Conservation (phyloP, 202 grass and related monocot genomes). For the Setaria viridis region DNA sequence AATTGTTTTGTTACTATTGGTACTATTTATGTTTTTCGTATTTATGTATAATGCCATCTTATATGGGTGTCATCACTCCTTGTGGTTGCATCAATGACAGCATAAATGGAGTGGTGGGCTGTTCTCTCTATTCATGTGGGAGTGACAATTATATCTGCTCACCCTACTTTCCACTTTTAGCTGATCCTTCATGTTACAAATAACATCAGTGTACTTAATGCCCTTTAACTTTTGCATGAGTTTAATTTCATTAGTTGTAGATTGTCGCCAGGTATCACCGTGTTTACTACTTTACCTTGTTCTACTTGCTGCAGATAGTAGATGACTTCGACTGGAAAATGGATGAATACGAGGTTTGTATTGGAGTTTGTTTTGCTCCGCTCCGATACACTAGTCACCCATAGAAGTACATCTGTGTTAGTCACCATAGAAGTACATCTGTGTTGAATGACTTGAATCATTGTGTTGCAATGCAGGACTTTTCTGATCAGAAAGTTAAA, state of each 20-base stretch:
- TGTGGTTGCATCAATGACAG: no score
- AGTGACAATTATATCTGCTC: background rate
- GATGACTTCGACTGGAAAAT: constrained; percentile 87
- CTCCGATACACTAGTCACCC: background rate
- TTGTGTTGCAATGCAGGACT: constrained; percentile 61
- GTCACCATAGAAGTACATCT: background rate
- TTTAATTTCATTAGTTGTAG: constrained; percentile 10
- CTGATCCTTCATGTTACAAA: background rate
- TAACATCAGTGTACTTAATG: constrained; percentile 9
- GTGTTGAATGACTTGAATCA: background rate
- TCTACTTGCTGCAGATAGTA: constrained; percentile 68
- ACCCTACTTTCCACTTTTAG: constrained; percentile 13
- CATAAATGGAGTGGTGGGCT: background rate
- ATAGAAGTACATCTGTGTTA: background rate
- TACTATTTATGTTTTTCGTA: no score
- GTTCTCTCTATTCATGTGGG: constrained; percentile 24
- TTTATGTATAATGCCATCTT: no score
- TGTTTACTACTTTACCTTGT: constrained; percentile 10
- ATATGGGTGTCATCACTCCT: no score
- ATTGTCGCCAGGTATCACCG: background rate
- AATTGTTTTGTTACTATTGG: no score
- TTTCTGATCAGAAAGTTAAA: constrained; percentile 58
- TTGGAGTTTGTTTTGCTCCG: constrained; percentile 30
- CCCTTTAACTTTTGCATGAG: background rate
- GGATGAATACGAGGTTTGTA: constrained; percentile 77